Evolutionary conservation across 106 monocot genomes (phyloP).

Genomic region (Alisma plantagoaquatica): DNA sequence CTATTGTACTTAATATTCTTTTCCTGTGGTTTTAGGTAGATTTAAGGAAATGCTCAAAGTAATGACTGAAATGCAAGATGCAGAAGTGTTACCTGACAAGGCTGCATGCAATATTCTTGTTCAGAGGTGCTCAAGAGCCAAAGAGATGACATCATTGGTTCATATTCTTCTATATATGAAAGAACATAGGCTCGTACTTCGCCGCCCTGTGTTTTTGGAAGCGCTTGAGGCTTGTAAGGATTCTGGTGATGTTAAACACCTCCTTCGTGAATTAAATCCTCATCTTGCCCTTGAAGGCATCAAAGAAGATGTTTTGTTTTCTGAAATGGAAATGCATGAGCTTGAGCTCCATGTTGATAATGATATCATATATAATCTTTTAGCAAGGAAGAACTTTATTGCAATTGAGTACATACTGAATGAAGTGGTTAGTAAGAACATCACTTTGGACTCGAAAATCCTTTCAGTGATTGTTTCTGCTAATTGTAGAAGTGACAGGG

Average conservation of each 20-base stretch:
- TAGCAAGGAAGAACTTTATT: conserved; percentile 37
- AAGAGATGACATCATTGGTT: conserved; percentile 45
- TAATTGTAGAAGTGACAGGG: conserved; percentile 22
- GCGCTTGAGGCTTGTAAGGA: conserved; percentile 47
- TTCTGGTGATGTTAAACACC: conserved; percentile 34
- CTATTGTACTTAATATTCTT: neutral
- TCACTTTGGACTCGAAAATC: conserved; percentile 29
- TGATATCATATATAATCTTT: conserved; percentile 37
- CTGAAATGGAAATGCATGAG: conserved; percentile 16
- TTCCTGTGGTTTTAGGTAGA: conserved; percentile 31
- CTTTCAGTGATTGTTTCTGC: conserved; percentile 36
- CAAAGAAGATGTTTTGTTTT: conserved; percentile 20
- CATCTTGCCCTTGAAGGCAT: conserved; percentile 56
- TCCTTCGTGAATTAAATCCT: conserved; percentile 76
- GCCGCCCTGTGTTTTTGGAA: conserved; percentile 58
- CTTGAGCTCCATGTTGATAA: conserved; percentile 25
- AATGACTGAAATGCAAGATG: conserved; percentile 59
- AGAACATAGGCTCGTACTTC: conserved; percentile 62
- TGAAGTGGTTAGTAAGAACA: conserved; percentile 23
- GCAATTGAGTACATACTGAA: conserved; percentile 43
- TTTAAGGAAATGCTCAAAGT: conserved; percentile 59
- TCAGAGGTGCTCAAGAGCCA: conserved; percentile 52
- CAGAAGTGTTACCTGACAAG: conserved; percentile 65
- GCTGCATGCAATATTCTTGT: conserved; percentile 79
- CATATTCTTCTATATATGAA: conserved; percentile 70